phyloP scores from a whole-genome alignment of 2,329 filamentous ascomycete species.

The Calonectria naviculata region DNA sequence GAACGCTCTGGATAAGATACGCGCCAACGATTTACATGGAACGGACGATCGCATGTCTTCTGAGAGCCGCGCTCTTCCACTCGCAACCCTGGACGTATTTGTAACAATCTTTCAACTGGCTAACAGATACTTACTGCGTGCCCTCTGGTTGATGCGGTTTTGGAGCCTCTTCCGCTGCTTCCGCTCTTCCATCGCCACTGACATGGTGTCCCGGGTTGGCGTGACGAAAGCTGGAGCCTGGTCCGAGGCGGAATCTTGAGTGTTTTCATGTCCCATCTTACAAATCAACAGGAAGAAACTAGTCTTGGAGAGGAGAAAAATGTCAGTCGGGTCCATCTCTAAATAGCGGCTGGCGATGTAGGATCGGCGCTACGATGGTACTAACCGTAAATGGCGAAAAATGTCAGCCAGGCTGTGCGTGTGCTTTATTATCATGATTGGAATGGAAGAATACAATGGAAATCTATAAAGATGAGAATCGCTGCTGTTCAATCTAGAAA shows the following conservation, averaged over 20 bases:
- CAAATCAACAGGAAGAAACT: not conserved
- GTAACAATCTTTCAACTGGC: too few relatives aligned
- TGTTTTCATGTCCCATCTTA: not conserved
- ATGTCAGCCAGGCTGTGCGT: not conserved
- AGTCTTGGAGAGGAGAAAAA: not conserved
- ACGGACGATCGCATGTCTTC: not conserved
- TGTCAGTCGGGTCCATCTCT: not conserved
- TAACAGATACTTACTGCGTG: not conserved
- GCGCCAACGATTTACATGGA: not conserved
- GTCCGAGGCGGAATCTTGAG: not conserved
- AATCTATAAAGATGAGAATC: not conserved
- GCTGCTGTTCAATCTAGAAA: not conserved
- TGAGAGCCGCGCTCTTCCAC: not conserved
- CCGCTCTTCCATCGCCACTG: not conserved
- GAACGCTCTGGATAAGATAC: not conserved
- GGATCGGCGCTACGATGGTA: not conserved
- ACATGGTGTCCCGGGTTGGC: not conserved
- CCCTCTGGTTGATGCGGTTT: not conserved
- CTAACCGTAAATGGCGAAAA: not conserved
- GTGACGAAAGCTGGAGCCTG: not conserved
- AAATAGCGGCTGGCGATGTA: too few relatives aligned
- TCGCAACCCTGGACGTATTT: not conserved
- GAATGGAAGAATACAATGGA: not conserved
- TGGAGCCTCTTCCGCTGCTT: not conserved
- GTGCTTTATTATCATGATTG: not conserved